Evolutionary conservation across 352 stramenopile species (phyloP), one percentile per base, ranked within the genome.

Genomic region (Phytophthora gonapodyides): DNA sequence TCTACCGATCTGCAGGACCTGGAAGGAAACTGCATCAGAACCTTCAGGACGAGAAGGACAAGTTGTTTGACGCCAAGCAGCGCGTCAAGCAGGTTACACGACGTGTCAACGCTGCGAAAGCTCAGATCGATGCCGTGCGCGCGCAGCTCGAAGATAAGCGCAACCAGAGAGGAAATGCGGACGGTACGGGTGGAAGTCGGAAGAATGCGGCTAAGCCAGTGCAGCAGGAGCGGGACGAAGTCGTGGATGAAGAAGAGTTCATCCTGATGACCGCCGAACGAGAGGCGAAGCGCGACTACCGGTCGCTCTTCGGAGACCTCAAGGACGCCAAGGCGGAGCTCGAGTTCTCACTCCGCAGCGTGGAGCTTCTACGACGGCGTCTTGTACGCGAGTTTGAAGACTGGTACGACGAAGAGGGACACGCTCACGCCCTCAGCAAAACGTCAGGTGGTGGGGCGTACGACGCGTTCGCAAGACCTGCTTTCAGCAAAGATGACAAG

Each of bases 181-280:
- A 49, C 13, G 17, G 17, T 8, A 36, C 31, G 21, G 21, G 30
- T 6, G 34, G 35, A n/a, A 53, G 11, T 27, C 50, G 37, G 10
- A 69, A 59, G 17, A 13, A 10, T 11, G 50, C n/a, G 1, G n/a
- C 34, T 0, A 69, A 58, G 10, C 47, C 65, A 3, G 47, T 57
- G 19, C 37, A 13, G 34, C 63, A 72, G 43, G 65, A 80, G 11
- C 71, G 68, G 13, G 86, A 96, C 1, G 77, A 95, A 47, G 75
- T 97, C 30, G 86, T 98, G 17, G 92, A 97, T 51, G 91, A 97
- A 61, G 93, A 98, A 68, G 93, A 98, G 59, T 98, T 96, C 48
- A 65, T 93, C 10, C 56, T 97, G 12, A 93, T 96, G 82, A 91
- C 80, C 17, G 60, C 80, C 8, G 87, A 95, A 51, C 82, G 86